Conservation (phyloP, 495 filamentous ascomycete genomes). For the Penicillium silybi region DNA sequence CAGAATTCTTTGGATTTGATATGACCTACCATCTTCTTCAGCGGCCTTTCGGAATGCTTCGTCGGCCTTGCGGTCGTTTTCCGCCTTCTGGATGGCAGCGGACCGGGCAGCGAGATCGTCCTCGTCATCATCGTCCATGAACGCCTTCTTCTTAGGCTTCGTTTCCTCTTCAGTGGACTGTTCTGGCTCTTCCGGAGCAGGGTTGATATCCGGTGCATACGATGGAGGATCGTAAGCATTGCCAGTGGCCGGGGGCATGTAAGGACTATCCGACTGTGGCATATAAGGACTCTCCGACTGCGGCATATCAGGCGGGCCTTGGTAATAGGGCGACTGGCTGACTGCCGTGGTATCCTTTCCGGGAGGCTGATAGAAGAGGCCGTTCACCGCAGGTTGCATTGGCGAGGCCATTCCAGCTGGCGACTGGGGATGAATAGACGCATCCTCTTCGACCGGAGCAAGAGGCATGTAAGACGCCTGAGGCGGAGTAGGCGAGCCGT, state of each 20-base stretch:
- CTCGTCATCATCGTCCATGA: conserved; percentile 73
- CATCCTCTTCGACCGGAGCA: conserved; percentile 43
- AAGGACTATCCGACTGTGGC: conserved; percentile 1
- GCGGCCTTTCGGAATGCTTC: conserved; percentile 80
- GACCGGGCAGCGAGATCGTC: conserved; percentile 49
- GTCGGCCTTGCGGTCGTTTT: conserved; percentile 55
- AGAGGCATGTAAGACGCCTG: conserved; percentile 48
- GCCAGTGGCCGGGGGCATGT: conserved; percentile 8
- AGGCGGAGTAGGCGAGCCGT: conserved; percentile 45
- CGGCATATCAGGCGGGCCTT: conserved; percentile 25
- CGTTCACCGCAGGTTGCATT: conserved; percentile 22
- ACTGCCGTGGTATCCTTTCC: conserved; percentile 7
- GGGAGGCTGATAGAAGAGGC: conserved; percentile 26
- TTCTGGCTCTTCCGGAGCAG: conserved; percentile 29
- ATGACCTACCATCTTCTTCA: conserved; percentile 70
- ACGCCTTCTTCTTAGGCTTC: conserved; percentile 70
- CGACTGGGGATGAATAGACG: conserved; percentile 28
- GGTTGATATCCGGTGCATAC: conserved; percentile 19
- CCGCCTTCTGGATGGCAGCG: conserved; percentile 50
- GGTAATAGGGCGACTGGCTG: conserved; percentile 19
- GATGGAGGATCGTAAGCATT: conserved; percentile 37
- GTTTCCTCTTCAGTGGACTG: conserved; percentile 47
- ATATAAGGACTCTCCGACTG: not conserved
- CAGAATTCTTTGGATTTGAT: not conserved
- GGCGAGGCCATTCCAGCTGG: conserved; percentile 16